phyloP scores from a whole-genome alignment of 331 rosid species.

The Acacia concinna region DNA sequence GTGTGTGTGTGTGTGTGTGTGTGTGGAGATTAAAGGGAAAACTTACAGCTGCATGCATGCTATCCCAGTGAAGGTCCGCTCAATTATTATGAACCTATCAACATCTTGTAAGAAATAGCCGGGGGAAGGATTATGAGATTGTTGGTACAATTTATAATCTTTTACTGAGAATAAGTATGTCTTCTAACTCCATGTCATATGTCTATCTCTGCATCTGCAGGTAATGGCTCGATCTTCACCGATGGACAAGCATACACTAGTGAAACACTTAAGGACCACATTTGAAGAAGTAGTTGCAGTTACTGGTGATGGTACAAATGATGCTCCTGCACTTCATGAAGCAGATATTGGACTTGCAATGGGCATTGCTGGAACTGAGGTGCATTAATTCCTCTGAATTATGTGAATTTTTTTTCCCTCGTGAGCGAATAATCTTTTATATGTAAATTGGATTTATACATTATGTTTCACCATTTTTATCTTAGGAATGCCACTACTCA shows the following conservation, averaged over 20 bases:
- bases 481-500: constrained; percentile 18
- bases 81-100: constrained; percentile 8
- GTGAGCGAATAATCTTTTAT: not conserved
- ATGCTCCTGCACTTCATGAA: constrained; percentile 99
- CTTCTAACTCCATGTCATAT: not conserved
- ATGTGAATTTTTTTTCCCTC: not conserved
- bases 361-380: constrained; percentile 99
- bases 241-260: constrained; percentile 92
- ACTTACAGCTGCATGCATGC: not conserved
- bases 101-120: not conserved
- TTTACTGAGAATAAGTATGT: constrained; percentile 17
- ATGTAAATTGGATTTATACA: not conserved
- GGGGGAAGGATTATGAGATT: constrained; percentile 8
- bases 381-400: constrained; percentile 25
- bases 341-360: constrained; percentile 99
- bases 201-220: constrained; percentile 54
- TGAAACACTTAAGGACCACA: constrained; percentile 77
- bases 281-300: constrained; percentile 93
- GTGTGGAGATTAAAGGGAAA: not conserved
- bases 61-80: not conserved
- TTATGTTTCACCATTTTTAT: constrained; percentile 18
- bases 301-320: constrained; percentile 98
- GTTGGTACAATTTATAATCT: not conserved
- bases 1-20: too few relatives aligned
- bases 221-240: constrained; percentile 99